Evolutionary conservation across 2,329 filamentous ascomycete genomes (phyloP).

Genomic region (Fusarium gaditjirri): DNA sequence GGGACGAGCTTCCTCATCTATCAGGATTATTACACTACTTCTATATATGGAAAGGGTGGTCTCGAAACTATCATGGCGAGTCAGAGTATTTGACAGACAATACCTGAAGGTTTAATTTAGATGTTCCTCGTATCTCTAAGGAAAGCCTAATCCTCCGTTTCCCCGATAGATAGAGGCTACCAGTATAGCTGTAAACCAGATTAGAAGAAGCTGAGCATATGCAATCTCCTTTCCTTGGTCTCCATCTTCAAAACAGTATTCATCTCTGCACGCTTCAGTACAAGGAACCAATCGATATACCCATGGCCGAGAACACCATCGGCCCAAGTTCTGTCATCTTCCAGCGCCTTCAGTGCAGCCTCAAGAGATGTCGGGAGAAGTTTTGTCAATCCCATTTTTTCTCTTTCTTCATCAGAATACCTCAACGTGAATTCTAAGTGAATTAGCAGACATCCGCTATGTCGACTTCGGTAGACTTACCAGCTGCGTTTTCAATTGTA

Average conservation of each 20-base stretch:
- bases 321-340: not conserved
- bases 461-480: not conserved
- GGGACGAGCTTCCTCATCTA: too few relatives aligned
- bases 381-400: not conserved
- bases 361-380: not conserved
- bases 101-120: not conserved
- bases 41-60: too few relatives aligned
- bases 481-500: not conserved
- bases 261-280: slow-evolving; percentile 1
- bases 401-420: not conserved
- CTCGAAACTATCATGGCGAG: too few relatives aligned
- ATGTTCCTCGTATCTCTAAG: rapidly evolving
- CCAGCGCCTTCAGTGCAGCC: not conserved
- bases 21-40: too few relatives aligned
- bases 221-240: not conserved
- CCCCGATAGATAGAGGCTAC: not conserved
- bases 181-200: rapidly evolving
- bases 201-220: not conserved
- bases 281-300: slow-evolving; percentile 18
- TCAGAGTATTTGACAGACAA: not conserved
- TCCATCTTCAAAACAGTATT: not conserved
- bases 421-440: not conserved
- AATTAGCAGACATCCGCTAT: not conserved
- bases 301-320: not conserved
- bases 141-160: too few relatives aligned